Evolutionary conservation across 129 eudicot genomes (phyloP), one percentile per base, ranked within the genome.

Genomic region (Mikania micrantha): DNA sequence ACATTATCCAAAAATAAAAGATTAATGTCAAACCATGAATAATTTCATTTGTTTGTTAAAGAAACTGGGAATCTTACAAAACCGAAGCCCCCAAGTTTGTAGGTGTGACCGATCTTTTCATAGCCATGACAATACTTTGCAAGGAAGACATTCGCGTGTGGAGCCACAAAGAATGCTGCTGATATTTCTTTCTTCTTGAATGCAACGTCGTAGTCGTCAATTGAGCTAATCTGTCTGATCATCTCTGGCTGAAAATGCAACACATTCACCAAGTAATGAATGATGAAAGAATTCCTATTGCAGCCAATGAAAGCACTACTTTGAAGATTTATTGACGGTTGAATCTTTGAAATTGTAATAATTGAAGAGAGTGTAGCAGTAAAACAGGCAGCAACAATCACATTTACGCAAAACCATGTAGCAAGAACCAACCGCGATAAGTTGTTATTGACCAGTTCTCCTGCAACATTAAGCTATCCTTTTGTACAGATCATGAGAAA

Each of bases 101-200:
- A 74, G 36, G 59, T 67, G 20, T 59, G 76, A 39, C 88, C 90
- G 0, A 72, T 68, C 21, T 4, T 76, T 42, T 82, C 67, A 53
- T 79, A 87, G 57, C 76, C 78, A 15, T 62, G 44, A 71, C 91
- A 85, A 67, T 78, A 79, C 48, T 79, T 28, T 4, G 81, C 81
- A 32, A 87, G 90, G 69, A 87, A 87, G 22, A 84, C 80, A 59
- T 81, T 82, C 12, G 87, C 90, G 27, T 87, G 90, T 31, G 87
- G 85, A 19, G 71, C 70, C 19, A 73, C 85, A n/a, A 87, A 79
- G 68, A 79, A 84, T 38, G 90, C 95, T 31, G 84, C 85, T 58
- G 38, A 32, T 38, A 87, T 87, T 7, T 84, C 82, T 17, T 85
- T 72, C 0, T n/a, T 77, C 34, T 60, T 42, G 70, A 87, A 82